Evolutionary conservation across 306 rosid species (phyloP).

Genomic region (Cajanus cajan): DNA sequence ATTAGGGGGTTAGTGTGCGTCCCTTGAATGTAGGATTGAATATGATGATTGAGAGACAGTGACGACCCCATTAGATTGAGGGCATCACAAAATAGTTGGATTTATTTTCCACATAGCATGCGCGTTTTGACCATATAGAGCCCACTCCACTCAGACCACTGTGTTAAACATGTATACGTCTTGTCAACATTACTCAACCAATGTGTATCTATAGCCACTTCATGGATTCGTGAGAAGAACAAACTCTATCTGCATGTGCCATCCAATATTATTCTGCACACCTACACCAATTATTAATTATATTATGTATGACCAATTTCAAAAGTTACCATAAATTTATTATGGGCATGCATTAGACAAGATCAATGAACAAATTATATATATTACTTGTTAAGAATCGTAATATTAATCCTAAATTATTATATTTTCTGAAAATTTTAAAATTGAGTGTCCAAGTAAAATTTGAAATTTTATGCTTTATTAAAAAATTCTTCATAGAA

Average conservation of each 20-base stretch:
- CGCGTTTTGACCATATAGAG: constrained; percentile 16
- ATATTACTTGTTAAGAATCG: too few relatives aligned
- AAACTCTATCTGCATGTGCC: neutral
- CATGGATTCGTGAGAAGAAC: neutral
- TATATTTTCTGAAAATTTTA: too few relatives aligned
- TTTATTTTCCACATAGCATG: constrained; percentile 23
- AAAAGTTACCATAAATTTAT: too few relatives aligned
- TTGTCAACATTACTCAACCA: constrained; percentile 29
- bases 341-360: too few relatives aligned
- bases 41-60: constrained; percentile 21
- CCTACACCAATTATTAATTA: too few relatives aligned
- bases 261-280: neutral
- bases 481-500: too few relatives aligned
- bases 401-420: too few relatives aligned
- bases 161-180: constrained; percentile 15
- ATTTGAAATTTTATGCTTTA: too few relatives aligned
- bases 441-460: too few relatives aligned
- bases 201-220: neutral
- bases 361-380: too few relatives aligned
- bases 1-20: neutral
- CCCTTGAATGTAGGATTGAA: constrained; percentile 32
- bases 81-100: constrained; percentile 30
- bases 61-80: constrained; percentile 35
- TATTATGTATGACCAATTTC: too few relatives aligned
- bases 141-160: constrained; percentile 23